Evolutionary conservation across 768 basidiomycete species (phyloP).

Genomic region (Amanita pallidorosea): DNA sequence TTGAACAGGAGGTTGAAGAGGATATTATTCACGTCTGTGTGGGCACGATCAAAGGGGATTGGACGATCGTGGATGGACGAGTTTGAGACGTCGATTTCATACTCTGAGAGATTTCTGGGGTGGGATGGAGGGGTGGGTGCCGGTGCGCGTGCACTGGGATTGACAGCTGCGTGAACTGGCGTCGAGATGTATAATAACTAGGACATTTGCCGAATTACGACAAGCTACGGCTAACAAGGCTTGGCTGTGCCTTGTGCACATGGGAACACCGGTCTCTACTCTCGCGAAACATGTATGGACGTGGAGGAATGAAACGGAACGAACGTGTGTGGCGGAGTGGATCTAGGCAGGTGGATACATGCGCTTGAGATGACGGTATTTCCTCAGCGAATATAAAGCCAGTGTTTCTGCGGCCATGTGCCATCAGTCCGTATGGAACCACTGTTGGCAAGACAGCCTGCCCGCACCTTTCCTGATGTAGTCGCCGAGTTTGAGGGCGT

Average conservation of each 20-base stretch:
- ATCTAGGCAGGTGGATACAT: conserved; percentile 34
- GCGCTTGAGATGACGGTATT: conserved; percentile 71
- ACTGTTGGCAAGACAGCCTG: background rate
- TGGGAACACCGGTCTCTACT: no score
- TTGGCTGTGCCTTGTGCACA: no score
- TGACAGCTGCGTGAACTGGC: conserved; percentile 16
- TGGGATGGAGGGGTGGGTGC: conserved; percentile 75
- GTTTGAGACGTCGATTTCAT: conserved; percentile 13
- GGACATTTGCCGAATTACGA: background rate
- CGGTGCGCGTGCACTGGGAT: conserved; percentile 74
- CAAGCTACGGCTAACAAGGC: no score
- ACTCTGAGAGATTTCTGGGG: conserved; percentile 57
- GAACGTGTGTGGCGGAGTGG: background rate
- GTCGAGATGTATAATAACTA: background rate
- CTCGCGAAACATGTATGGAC: no score
- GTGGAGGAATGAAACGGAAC: background rate
- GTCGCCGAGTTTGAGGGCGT: conserved; percentile 62
- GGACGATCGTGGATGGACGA: conserved; percentile 37
- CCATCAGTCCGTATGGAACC: background rate
- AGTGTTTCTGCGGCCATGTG: conserved; percentile 50
- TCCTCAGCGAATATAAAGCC: conserved; percentile 71
- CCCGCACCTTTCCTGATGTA: conserved; percentile 76
- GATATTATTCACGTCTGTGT: conserved; percentile 84
- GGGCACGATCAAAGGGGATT: conserved; percentile 68
- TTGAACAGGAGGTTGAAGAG: conserved; percentile 88